Evolutionary conservation across 441 rosid genomes (phyloP), one percentile per base, ranked within the genome.

Genomic region (Croton setiger): DNA sequence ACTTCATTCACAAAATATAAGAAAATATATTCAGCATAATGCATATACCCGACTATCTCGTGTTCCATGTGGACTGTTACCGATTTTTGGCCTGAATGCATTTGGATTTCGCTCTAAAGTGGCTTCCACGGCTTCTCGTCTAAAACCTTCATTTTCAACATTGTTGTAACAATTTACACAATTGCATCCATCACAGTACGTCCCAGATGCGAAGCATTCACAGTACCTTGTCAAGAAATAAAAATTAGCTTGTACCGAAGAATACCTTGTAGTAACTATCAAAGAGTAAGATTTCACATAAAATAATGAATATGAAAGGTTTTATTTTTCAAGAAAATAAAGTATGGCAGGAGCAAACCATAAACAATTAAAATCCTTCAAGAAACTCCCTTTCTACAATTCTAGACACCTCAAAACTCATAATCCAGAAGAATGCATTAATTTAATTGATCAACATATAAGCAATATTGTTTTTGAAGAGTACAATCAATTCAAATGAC

Each of bases 31-130:
- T 39, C 51, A 53, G 21, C 47, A 48, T 7, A 60, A 53, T 41
- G 39, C 18, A 43, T 27, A 67, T 74, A 92, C 99, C 85, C 79
- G 85, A 73, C 69, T 73, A 75, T 84, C 91, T 52, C 76, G 82
- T 31, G 77, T 64, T 75, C 89, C 89, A 76, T 81, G 96, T 10
- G 96, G 91, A 71, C 96, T 87, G 82, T 90, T 83, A 54, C 92
- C 97, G 80, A 96, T 92, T 79, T 96, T 96, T 7, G 98, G 97
- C 76, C 91, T 89, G 77, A 96, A 96, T 37, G 98, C 98, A 79
- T 88, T 81, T 54, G 97, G 99, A 76, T 93, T 96, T 37, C 94
- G 98, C 74, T 89, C 97, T 59, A 96, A 81, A 21, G 86, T 89
- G 57, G 79, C 80, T 62, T 76, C 83, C 63, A 93, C 80, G 43